Evolutionary conservation across 495 filamentous ascomycete genomes (phyloP).

Genomic region (Penicillium cosmopolitanum): DNA sequence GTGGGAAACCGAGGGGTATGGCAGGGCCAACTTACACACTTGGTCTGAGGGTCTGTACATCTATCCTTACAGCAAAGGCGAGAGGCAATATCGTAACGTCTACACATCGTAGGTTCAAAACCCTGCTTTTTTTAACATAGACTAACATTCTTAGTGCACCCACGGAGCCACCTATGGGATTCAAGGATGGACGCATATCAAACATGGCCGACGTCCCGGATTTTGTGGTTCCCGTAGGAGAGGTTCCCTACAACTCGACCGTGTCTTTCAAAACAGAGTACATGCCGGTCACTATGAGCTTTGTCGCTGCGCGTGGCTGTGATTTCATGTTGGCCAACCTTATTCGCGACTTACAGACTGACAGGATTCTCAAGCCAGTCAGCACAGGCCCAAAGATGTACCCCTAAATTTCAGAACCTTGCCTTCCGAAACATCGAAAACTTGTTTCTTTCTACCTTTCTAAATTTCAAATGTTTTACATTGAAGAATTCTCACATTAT

Average conservation of each 20-base stretch:
- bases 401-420: not conserved
- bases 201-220: conserved; percentile 57
- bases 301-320: conserved; percentile 64
- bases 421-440: not conserved
- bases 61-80: conserved; percentile 31
- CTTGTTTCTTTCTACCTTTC: not conserved
- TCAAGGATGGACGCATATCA: conserved; percentile 45
- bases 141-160: conserved; percentile 12
- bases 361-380: conserved; percentile 53
- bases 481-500: not conserved
- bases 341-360: conserved; percentile 52
- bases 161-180: conserved; percentile 42
- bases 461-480: not conserved
- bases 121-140: not conserved
- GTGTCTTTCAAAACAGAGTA: conserved; percentile 58
- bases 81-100: conserved; percentile 39
- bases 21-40: conserved; percentile 36
- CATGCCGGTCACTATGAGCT: conserved; percentile 60
- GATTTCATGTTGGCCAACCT: conserved; percentile 62
- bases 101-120: not conserved
- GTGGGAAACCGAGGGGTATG: conserved; percentile 52
- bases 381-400: conserved; percentile 43
- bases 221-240: conserved; percentile 60
- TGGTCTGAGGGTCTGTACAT: conserved; percentile 48
- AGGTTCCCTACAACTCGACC: conserved; percentile 54